Evolutionary conservation across 805 yeast species (phyloP), one percentile per base, ranked within the genome.

Genomic region (Saccharomycopsis guyanensis): DNA sequence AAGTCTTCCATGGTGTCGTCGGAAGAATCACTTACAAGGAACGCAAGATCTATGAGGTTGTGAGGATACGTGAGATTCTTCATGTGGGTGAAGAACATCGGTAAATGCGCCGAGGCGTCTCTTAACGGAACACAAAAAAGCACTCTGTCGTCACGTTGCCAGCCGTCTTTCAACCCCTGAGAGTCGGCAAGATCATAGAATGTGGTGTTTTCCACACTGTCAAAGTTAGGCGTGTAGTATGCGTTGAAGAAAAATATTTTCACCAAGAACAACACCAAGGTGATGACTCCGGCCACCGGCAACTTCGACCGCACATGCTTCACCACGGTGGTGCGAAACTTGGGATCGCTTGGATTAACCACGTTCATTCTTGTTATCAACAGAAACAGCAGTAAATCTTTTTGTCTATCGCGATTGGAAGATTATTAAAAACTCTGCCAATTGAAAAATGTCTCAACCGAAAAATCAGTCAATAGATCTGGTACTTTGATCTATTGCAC

Each of bases 51-150:
- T 43, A 88, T 81, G 45, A 86, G 70, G 57, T 82, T 76, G 62
- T 88, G 97, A 16, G 95, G 96, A 63, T 88, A 88, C 1, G 95
- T 78, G 61, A 88, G 69, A 60, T 81, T 80, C 45, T 66, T 69
- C 81, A 89, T 72, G 63, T 88, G 94, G 27, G 78, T 74, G 59
- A 88, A 89, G 57, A 89, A 86, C 86, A 87, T 80, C 36, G 93
- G 91, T 61, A 88, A 69, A 68, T 87, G 96, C 16, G 82, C 76
- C 2, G 89, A 84, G 1, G 97, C 97, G 62, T 89, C 96, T 66
- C 97, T 77, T 55, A 88, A 70, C 4, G 97, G 97, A 8, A 89
- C 95, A 55, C 91, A 78, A 55, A 86, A 85, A 49, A 88, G 66
- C 18, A 88, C 82, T 41, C 95, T 71, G 59, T 89, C 96, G 12